Conservation (phyloP, 345 rosid genomes). For the Syzygium aqueum region DNA sequence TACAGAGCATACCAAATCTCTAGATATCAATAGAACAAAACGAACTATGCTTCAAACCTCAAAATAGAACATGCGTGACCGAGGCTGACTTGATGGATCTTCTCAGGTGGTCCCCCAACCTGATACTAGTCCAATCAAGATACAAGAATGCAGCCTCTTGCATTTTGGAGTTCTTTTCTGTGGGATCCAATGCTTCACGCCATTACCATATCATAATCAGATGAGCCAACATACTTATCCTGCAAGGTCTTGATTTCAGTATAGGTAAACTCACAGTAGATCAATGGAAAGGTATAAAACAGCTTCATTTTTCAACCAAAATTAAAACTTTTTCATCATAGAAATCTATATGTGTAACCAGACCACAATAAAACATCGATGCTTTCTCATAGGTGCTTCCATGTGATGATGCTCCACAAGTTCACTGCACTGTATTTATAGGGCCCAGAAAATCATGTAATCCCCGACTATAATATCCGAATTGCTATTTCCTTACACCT, state of each 20-base stretch:
- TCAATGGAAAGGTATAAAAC: neutral
- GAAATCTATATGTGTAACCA: neutral
- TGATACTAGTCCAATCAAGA: conserved; percentile 93
- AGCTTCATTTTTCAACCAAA: neutral
- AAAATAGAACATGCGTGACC: conserved; percentile 43
- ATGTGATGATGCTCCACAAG: neutral
- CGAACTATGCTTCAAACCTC: conserved; percentile 29
- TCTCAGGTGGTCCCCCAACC: conserved; percentile 99
- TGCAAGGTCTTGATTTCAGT: neutral
- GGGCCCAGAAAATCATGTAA: neutral
- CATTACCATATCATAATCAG: neutral
- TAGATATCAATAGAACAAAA: neutral
- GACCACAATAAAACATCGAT: neutral
- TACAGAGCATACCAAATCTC: neutral
- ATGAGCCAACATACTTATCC: neutral
- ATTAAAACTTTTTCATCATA: neutral
- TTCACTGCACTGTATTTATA: neutral
- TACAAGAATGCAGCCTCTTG: conserved; percentile 49
- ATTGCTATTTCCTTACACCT: neutral
- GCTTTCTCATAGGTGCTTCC: neutral
- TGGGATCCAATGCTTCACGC: conserved; percentile 99
- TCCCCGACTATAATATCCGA: neutral
- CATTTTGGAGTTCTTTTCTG: conserved; percentile 92
- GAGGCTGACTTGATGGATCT: conserved; percentile 94
- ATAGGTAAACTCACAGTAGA: neutral